Percentiles rank a stretch among this genome's conserved stretches.
These are phyloP conservation scores for Globisporangium splendens DNA, from an alignment of 352 stramenopile genomes.

Conservation along the genomic window DNA sequence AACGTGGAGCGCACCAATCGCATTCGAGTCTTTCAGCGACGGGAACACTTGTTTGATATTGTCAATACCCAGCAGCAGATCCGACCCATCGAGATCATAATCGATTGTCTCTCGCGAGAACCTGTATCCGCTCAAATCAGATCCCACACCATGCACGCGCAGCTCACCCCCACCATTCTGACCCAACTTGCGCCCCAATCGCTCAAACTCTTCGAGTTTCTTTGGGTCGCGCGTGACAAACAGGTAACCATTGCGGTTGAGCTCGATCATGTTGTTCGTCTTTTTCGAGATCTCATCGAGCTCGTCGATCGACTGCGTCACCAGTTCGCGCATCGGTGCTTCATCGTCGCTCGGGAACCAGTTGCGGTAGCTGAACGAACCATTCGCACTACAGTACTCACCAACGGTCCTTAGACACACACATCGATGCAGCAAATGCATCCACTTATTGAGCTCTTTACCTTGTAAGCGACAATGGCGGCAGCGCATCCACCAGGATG, in stretches of 20 bases:
- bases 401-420: not conserved
- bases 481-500: constrained; percentile 63
- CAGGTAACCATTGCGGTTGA: constrained; percentile 80
- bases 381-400: constrained; percentile 64
- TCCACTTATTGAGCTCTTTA: too few species aligned
- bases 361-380: constrained; percentile 81
- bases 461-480: constrained; percentile 68
- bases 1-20: constrained; percentile 59
- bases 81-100: constrained; percentile 59
- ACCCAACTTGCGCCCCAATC: constrained; percentile 39
- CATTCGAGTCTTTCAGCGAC: constrained; percentile 52
- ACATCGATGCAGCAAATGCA: not conserved
- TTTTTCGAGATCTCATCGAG: constrained; percentile 61
- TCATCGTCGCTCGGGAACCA: constrained; percentile 76
- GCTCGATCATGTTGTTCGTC: constrained; percentile 59
- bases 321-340: constrained; percentile 59
- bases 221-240: constrained; percentile 55
- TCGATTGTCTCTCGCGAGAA: constrained; percentile 42
- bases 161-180: constrained; percentile 49
- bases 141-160: constrained; percentile 33
- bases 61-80: constrained; percentile 64
- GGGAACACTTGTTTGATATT: constrained; percentile 55
- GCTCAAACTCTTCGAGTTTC: constrained; percentile 53
- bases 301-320: constrained; percentile 71
- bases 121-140: constrained; percentile 36